Evolutionary conservation across 208 protist genomes (phyloP), one percentile per base, ranked within the genome.

Genomic region (Leishmania major): DNA sequence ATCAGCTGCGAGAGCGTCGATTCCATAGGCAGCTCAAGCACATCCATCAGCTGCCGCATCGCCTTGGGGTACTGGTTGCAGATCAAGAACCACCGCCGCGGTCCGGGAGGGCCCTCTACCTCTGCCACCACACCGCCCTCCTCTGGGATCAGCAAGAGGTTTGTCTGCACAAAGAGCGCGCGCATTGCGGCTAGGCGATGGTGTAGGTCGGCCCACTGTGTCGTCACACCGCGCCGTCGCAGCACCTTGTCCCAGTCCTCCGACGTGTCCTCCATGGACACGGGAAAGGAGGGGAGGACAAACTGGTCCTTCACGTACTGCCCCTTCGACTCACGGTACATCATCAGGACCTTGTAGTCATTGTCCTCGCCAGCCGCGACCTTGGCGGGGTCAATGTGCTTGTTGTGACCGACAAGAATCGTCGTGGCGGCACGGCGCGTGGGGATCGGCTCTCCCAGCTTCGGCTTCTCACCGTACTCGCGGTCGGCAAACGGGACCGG

Each of bases 301-400:
- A 97, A 96, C 89, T 97, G 94, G 67, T 97, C 93, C 80, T 93
- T 91, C 72, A 91, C 67, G 71, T 90, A 94, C 51, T 92, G 92
- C 64, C 88, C 85, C 69, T 93, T 94, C 6, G 82, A 82, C 79
- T 97, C 91, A 40, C 94, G 94, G 73, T 80, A 97, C 87, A 96
- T 91, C 91, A 97, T 94, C 0, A 97, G 84, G 47, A 97, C 89
- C 88, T 97, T 97, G 86, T 97, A 97, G 75, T 97, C 94, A 70
- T 96, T 97, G 79, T 97, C 94, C 77, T 91, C 94, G 72, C 94
- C 93, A 19, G 80, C 64, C 79, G 91, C 87, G 13, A 97, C 87
- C 64, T 84, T 87, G 47, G 76, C 88, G 0, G 78, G 76, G 81
- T 93, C 86, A 53, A 90, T 84, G 87, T 97, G 86, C 62, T 83